Evolutionary conservation across 2,329 filamentous ascomycete species (phyloP), one percentile per base, ranked within the genome.

Genomic region (Diaporthe humulicola): DNA sequence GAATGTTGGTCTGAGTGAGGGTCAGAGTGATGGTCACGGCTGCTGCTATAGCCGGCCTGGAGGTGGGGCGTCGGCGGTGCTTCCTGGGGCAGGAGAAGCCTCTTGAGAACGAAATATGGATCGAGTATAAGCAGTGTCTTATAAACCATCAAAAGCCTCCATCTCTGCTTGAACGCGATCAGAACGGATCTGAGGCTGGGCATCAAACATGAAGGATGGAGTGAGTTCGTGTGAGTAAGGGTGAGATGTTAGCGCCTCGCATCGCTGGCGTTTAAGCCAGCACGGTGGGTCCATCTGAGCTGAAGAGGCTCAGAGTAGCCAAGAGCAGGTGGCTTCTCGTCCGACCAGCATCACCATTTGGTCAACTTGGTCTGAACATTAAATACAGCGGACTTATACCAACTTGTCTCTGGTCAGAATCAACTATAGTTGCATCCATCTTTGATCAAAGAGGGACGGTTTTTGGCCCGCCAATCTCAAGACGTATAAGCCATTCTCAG

Each of bases 81-180:
- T 45, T 22, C 15, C 7, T 33, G 12, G 40, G 40, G 52, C 6
- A 67, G 73, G 25, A 76, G 33, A 54, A 76, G 69, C 25, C 73
- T 58, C 33, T 72, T 61, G 30, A 76, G 54, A 22, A 74, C 70
- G 42, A 74, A 74, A 42, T 42, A 74, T 10, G 75, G 75, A n/a
- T 73, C 61, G 17, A 73, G 54, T 30, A 64, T 50, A 7, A 76
- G 40, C 19, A 76, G 28, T 14, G 75, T 74, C 50, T 76, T 76
- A 61, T 76, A 76, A 10, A 76, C 48, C 54, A 74, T 58, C 60
- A 60, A n/a, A 50, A 70, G 73, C 71, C 75, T 74, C 75, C 75
- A 76, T 72, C 48, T 70, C 69, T 76, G 75, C 45, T 70, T 66
- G 36, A 56, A 48, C 33, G 38, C 8, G 22, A 74, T 40, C 22